Evolutionary conservation across 2,329 filamentous ascomycete genomes (phyloP).

Genomic region (Hortaea sp.): DNA sequence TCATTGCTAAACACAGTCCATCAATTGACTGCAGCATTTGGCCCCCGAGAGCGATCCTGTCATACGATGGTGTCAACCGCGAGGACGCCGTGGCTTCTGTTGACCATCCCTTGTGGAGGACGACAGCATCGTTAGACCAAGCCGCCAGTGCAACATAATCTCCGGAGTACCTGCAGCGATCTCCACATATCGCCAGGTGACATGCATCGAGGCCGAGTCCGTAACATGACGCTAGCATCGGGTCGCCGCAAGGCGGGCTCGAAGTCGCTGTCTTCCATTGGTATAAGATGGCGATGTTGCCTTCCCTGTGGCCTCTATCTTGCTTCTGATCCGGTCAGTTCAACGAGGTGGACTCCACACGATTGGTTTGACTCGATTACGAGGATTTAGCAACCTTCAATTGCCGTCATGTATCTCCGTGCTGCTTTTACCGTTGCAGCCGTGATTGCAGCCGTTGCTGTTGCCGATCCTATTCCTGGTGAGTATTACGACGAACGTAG

Average conservation of each 20-base stretch:
- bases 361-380: too few species aligned
- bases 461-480: constrained; percentile 8
- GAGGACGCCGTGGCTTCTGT: constrained; percentile 1
- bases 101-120: constrained; percentile 9
- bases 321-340: neutral
- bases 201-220: constrained; percentile 5
- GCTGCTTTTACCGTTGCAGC: constrained; percentile 5
- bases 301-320: neutral
- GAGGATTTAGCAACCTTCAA: too few species aligned
- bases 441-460: constrained; percentile 4
- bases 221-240: constrained; percentile 3
- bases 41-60: too few species aligned
- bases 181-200: constrained; percentile 8
- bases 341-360: too few species aligned
- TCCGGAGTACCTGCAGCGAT: constrained; percentile 4
- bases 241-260: constrained; percentile 6
- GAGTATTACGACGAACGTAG: neutral
- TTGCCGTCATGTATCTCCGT: too few species aligned
- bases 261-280: neutral
- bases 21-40: too few species aligned
- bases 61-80: too few species aligned
- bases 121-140: neutral
- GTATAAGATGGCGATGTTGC: neutral
- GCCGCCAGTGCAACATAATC: constrained; percentile 3
- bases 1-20: too few species aligned